A percentile compares a stretch with the other conserved stretches of the same genome.
These are phyloP conservation scores for Neurospora sp. DNA, from an alignment of 495 filamentous ascomycete genomes.

Conservation along the genomic window DNA sequence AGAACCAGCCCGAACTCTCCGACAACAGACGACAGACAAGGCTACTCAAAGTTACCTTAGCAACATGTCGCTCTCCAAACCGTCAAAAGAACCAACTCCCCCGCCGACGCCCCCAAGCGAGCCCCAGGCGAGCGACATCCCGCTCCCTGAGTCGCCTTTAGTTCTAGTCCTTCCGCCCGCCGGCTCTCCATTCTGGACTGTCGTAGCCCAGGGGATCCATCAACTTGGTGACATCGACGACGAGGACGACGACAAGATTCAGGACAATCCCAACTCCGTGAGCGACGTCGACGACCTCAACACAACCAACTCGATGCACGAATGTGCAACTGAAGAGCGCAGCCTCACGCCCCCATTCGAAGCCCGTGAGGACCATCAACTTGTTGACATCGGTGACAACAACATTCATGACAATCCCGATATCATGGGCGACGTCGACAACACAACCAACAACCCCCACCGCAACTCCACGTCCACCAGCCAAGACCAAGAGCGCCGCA, in stretches of 20 bases:
- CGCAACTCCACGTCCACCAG: neutral
- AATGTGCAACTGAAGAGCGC: neutral
- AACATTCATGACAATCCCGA: fast-evolving
- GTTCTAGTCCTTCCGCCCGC: neutral
- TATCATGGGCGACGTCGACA: fast-evolving
- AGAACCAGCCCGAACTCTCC: neutral
- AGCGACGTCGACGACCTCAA: neutral
- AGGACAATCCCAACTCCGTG: neutral
- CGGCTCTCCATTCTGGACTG: neutral
- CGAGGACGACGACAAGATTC: neutral
- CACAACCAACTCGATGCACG: neutral
- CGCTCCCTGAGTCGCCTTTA: neutral
- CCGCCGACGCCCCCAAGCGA: neutral
- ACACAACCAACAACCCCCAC: neutral
- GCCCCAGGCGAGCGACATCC: neutral
- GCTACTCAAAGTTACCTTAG: neutral
- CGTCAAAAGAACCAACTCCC: neutral
- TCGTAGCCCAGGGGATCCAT: neutral
- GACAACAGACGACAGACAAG: neutral
- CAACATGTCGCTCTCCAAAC: neutral
- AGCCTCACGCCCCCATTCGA: neutral
- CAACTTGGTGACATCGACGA: neutral
- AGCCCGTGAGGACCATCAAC: neutral
- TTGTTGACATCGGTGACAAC: neutral
- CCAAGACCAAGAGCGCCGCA: neutral